phyloP scores from a whole-genome alignment of 352 stramenopile genomes.

The Globisporangium lucens region DNA sequence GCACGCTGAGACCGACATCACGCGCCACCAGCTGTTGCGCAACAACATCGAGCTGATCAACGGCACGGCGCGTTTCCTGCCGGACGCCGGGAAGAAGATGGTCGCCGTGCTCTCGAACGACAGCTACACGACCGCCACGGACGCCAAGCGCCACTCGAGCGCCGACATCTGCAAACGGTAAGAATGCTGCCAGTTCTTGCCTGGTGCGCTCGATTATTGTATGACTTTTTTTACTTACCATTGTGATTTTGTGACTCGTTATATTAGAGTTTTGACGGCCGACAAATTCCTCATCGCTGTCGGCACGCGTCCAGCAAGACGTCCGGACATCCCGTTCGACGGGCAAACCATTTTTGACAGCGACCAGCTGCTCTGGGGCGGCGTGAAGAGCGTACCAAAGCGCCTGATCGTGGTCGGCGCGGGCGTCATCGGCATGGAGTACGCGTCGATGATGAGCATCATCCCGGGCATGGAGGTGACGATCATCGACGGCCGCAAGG shows the following conservation, averaged over 20 bases:
- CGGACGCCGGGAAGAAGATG: slow-evolving; percentile 64
- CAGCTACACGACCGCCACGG: slow-evolving; percentile 72
- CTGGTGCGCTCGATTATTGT: not conserved
- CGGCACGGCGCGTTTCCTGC: slow-evolving; percentile 76
- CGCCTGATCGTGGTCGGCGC: slow-evolving; percentile 81
- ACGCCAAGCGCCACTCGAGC: slow-evolving; percentile 65
- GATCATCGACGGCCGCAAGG: slow-evolving; percentile 84
- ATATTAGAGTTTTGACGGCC: slow-evolving; percentile 66
- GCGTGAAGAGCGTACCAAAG: slow-evolving; percentile 66
- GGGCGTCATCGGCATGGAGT: slow-evolving; percentile 91
- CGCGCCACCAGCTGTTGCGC: slow-evolving; percentile 74
- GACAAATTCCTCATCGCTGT: slow-evolving; percentile 87
- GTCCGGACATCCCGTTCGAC: slow-evolving; percentile 83
- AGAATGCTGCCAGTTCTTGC: not conserved
- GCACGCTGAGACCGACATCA: slow-evolving; percentile 81
- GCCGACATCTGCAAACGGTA: slow-evolving; percentile 86
- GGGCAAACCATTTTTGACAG: slow-evolving; percentile 84
- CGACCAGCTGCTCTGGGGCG: slow-evolving; percentile 82
- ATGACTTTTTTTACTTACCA: not conserved
- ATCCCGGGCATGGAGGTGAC: slow-evolving; percentile 88
- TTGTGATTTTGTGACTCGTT: not conserved
- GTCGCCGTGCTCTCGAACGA: slow-evolving; percentile 84
- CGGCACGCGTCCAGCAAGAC: slow-evolving; percentile 78
- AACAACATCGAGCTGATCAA: slow-evolving; percentile 81
- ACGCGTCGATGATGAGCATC: slow-evolving; percentile 91